A percentile compares a stretch with the other conserved stretches of the same genome.
Evolutionary conservation across 306 rosid genomes (phyloP).

Genomic region (Dryas octopetala): DNA sequence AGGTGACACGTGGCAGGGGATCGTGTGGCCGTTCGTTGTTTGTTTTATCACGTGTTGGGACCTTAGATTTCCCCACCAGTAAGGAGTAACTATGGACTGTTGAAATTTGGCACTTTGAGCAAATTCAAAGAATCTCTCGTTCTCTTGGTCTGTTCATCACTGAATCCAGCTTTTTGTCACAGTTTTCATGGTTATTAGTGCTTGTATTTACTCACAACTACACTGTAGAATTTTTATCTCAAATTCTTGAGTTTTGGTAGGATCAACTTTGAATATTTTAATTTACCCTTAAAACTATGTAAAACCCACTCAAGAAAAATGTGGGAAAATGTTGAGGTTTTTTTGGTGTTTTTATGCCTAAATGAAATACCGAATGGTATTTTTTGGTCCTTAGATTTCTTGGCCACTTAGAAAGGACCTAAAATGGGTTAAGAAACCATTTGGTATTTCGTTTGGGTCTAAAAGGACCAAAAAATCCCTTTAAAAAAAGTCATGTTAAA

Average conservation of each 20-base stretch:
- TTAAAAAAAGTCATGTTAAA: no score
- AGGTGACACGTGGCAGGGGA: constrained; percentile 40
- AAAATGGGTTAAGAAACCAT: no score
- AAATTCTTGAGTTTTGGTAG: not conserved
- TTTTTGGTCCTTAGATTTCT: no score
- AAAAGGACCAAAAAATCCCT: no score
- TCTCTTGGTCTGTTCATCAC: not conserved
- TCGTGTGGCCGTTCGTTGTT: constrained; percentile 40
- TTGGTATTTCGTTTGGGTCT: no score
- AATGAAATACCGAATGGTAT: no score
- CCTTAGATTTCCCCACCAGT: constrained; percentile 28
- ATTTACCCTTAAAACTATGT: no score
- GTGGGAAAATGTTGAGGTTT: no score
- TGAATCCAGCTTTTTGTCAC: constrained; percentile 27
- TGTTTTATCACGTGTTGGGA: constrained; percentile 51
- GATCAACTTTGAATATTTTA: not conserved
- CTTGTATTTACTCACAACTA: not conserved
- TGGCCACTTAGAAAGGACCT: no score
- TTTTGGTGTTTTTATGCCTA: no score
- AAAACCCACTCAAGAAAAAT: no score
- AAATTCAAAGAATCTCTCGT: not conserved
- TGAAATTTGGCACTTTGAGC: not conserved
- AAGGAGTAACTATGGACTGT: constrained; percentile 9
- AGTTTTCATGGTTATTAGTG: constrained; percentile 4
- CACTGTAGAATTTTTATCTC: not conserved